Evolutionary conservation across 768 basidiomycete genomes (phyloP), one percentile per base, ranked within the genome.

Genomic region (Cystobasidium onofrii): DNA sequence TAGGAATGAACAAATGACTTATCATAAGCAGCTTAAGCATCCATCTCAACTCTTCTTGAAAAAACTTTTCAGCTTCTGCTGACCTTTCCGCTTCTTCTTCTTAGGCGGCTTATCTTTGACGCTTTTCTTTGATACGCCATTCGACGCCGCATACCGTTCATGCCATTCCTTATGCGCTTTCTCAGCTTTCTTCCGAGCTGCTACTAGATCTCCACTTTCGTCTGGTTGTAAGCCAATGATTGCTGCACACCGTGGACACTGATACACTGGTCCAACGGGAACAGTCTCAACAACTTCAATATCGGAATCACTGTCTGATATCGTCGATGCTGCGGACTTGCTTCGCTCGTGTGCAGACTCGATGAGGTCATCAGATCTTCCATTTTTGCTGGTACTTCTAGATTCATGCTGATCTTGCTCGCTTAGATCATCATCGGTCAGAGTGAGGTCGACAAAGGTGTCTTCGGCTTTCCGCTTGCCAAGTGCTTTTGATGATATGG

Each of bases 51-150:
- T 17, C 29, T 71, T 71, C 33, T 36, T 55, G 34, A 71, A 71
- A 25, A 71, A 71, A 34, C 50, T 39, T 17, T 71, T 71, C 31
- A 71, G 34, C 55, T 71, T 71, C 36, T 71, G 69, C 69, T 71
- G 69, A 1, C 69, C 69, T 60, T 71, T 71, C 52, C 43, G 10
- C 36, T 71, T 71, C 31, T 33, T 41, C 33, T 71, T 71, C 55
- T 55, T 71, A 15, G 52, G 31, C 55, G 69, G 34, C 27, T 55
- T 61, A 27, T 36, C 27, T 34, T 55, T 27, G 6, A 27, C 43
- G 6, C 41, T 15, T 31, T 23, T 50, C 43, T 71, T 60, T 54
- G 34, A 13, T 17, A 20, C 9, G n/a, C 13, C 55, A 23, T 44
- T 67, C 18, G 17, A 6, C n/a, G 52, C 69, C 55, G 54, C 10